Evolutionary conservation across 192 early-diverging fungal species (phyloP).

Genomic region (Podila epigama): DNA sequence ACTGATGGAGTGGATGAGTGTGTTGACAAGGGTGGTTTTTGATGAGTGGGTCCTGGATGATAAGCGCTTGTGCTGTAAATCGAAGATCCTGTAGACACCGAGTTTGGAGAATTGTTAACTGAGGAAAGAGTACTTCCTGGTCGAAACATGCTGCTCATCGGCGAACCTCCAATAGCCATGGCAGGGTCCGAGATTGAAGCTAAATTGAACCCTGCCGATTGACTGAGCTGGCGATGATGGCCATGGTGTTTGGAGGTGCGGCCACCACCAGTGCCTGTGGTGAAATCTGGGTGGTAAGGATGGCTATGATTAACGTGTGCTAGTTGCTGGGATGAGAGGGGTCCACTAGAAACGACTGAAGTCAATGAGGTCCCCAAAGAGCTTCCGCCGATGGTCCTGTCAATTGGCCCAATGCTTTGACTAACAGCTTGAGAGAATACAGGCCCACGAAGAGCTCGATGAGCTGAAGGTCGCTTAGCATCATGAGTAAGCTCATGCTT

Average conservation of each 20-base stretch:
- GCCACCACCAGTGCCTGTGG: conserved; percentile 11
- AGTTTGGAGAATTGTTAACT: conserved; percentile 26
- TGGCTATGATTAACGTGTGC: conserved; percentile 27
- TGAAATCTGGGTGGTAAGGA: conserved; percentile 45
- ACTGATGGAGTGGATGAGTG: conserved; percentile 38
- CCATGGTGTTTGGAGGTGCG: conserved; percentile 24
- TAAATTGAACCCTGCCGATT: conserved; percentile 16
- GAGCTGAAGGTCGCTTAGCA: conserved; percentile 19
- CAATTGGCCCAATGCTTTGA: neutral
- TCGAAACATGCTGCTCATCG: neutral
- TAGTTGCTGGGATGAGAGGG: conserved; percentile 14
- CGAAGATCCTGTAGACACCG: neutral
- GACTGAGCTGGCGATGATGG: conserved; percentile 40
- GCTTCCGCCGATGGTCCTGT: neutral
- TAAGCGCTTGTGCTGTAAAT: neutral
- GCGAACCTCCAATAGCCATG: neutral
- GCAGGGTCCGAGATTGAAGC: conserved; percentile 5
- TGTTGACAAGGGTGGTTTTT: conserved; percentile 26
- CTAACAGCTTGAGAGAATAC: conserved; percentile 9
- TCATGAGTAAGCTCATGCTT: conserved; percentile 68
- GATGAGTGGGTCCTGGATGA: conserved; percentile 4
- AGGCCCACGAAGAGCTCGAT: conserved; percentile 32
- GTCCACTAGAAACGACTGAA: neutral
- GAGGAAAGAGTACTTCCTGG: conserved; percentile 9
- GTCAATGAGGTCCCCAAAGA: neutral